phyloP scores from a whole-genome alignment of 2,329 filamentous ascomycete genomes.

The Aspergillus sp. region DNA sequence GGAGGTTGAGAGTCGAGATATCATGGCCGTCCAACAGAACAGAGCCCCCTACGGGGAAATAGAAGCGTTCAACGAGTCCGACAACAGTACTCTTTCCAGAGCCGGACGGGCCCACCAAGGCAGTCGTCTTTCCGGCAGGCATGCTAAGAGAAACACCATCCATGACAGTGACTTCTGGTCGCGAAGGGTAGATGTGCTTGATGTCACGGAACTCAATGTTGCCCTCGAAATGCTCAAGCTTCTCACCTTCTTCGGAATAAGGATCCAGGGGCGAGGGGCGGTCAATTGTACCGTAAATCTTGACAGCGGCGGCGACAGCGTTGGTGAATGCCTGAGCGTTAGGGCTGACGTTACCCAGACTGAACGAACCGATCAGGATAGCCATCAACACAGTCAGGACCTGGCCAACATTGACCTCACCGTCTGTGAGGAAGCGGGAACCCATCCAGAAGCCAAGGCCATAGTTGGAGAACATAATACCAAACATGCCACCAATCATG shows the following conservation, averaged over 20 bases:
- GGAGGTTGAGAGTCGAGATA: conserved; percentile 77
- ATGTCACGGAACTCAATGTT: conserved; percentile 78
- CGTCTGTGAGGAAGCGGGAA: conserved; percentile 69
- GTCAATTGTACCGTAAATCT: conserved; percentile 94
- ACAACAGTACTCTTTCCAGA: conserved; percentile 95
- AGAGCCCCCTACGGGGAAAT: conserved; percentile 78
- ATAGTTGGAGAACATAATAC: conserved; percentile 82
- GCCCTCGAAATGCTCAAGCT: conserved; percentile 71
- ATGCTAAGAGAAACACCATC: conserved; percentile 76
- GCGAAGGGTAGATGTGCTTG: conserved; percentile 92
- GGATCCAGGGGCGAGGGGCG: conserved; percentile 82
- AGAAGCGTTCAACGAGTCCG: conserved; percentile 90
- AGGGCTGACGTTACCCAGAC: conserved; percentile 82
- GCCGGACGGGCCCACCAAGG: conserved; percentile 89
- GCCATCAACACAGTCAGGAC: conserved; percentile 86
- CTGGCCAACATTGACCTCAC: conserved; percentile 65
- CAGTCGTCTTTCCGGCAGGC: conserved; percentile 87
- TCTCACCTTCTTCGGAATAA: conserved; percentile 68
- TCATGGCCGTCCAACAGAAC: conserved; percentile 82
- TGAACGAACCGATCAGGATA: conserved; percentile 91
- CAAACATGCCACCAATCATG: conserved; percentile 84
- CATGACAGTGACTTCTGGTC: conserved; percentile 88
- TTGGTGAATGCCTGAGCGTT: conserved; percentile 85
- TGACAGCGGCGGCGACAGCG: conserved; percentile 78
- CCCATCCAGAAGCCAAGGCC: conserved; percentile 88